Base-by-base conservation (phyloP, 2,329 filamentous ascomycete genomes). In the Penicillium sp. region DNA sequence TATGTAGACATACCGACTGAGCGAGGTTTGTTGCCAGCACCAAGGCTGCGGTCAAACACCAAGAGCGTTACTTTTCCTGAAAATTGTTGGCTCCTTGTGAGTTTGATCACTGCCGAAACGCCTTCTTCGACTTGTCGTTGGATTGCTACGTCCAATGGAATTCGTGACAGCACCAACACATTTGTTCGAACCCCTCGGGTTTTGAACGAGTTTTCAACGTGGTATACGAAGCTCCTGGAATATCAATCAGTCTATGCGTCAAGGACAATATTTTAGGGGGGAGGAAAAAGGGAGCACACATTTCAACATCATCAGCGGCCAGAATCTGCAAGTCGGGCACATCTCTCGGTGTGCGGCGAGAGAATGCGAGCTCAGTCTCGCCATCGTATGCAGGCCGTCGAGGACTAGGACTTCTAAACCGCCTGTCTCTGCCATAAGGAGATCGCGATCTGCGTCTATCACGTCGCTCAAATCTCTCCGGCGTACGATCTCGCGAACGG, bases 301-400 rank as follows among this genome's bases (percentile, higher is more conserved):
- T 81, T 58, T 87, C 84, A 12, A 95, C 81, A 63, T 91, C 86
- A 61, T 93, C 86, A 46, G 93, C 79, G 5, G 95, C 82, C 26
- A 97, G 83, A 28, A 97, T 84, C 69, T 97, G 91, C 16, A 97
- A 88, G 64, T 97, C 91, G 2, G 93, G 92, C 21, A 97, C 86
- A 61, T 94, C 85, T 57, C 82, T 78, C 4, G 89, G 85, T 57
- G 85, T 83, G 57, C 91, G 82, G 56, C 86, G 83, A 45, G 91
- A 90, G 7, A 96, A 82, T 28, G 89, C 87, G 12, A 91, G 77
- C 35, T 83, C 82, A 40, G 82, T 77, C 60, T 88, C 84, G 33
- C 78, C 75, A 54, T 87, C 81, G 56, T 78, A 72, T 47, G 81
- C 75, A 38, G 79, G 74, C 21, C 81, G 73, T 50, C 80, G 66